Evolutionary conservation across 2,329 filamentous ascomycete species (phyloP).

Genomic region (Lachnellula subtilissima): DNA sequence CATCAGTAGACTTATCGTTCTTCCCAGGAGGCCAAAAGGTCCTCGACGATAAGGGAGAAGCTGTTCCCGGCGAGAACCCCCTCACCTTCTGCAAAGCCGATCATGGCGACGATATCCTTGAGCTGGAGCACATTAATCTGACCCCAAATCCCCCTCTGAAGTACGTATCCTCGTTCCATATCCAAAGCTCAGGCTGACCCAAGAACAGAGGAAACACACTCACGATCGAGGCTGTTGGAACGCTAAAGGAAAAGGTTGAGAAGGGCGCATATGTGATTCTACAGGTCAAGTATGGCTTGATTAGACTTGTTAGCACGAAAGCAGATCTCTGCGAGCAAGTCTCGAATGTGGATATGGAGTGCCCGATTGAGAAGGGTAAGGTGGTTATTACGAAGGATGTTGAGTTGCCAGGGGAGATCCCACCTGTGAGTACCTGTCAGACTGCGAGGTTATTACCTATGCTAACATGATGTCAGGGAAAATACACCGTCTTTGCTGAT

Average conservation of each 20-base stretch:
- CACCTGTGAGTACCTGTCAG: conserved; percentile 62
- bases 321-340: conserved; percentile 88
- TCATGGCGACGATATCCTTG: conserved; percentile 64
- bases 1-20: conserved; percentile 40
- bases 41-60: conserved; percentile 43
- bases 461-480: conserved; percentile 55
- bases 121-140: conserved; percentile 75
- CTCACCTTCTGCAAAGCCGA: conserved; percentile 68
- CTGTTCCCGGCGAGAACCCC: conserved; percentile 67
- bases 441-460: neutral
- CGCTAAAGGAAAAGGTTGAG: conserved; percentile 66
- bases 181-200: neutral
- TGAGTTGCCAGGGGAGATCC: conserved; percentile 79
- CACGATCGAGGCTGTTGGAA: conserved; percentile 72
- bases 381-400: conserved; percentile 74
- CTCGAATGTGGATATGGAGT: conserved; percentile 80
- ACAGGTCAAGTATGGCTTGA: conserved; percentile 89
- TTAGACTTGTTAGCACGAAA: conserved; percentile 76
- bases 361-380: conserved; percentile 77
- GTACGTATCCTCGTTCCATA: conserved; percentile 51
- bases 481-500: conserved; percentile 83
- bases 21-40: conserved; percentile 46
- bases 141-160: conserved; percentile 78
- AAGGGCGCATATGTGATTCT: conserved; percentile 77
- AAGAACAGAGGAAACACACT: conserved; percentile 67